Base-by-base conservation (phyloP, 768 basidiomycete species). In the Podaxis sp. region DNA sequence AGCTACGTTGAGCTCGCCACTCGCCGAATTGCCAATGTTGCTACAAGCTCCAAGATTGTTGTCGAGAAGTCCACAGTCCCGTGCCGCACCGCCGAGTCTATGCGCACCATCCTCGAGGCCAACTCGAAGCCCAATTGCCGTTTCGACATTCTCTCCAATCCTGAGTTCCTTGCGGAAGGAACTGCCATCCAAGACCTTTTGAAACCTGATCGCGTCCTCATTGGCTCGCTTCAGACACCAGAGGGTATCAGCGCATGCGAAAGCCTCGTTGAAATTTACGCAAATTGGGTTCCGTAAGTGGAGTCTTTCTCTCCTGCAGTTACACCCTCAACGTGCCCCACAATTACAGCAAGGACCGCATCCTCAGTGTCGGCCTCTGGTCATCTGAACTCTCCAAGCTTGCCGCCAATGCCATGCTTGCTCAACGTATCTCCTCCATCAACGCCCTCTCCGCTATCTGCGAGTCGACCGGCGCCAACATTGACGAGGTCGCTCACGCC, bases 21-120 rank as follows among this genome's bases (percentile, higher is more conserved):
- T 28, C 93, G 97, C 67, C 91, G 90, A 67, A 98, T 99, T 65
- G 97, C 97, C 46, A 85, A 84, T 47, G 90, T 98, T 60, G 93
- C 97, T 50, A 89, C 79, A 23, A 87, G 90, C 1, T 90, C 86
- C 72, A 99, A 99, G 81, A 98, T 99, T 68, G 97, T 99, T 56
- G 95, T 99, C 62, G 97, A 99, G 72, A 99, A 99, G 76, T 98
- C 96, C 14, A 99, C 97, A 4, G 97, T 99, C 7, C 97, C 97
- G 40, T 98, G 95, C 79, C 89, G 97, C 65, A 99, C 97, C 5
- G 97, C 97, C 62, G 93, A 97, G 76, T 96, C 95, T 18, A 99
- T 99, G 97, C 93, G 96, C 68, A 97, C 93, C 57, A 98, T 99
- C 75, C 88, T 99, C 57, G 95, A 98, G 75, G 95, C 96, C 66